Percentiles rank a stretch among this genome's conserved stretches.
phyloP scores from a whole-genome alignment of 164 flowering plant species.

The Aristolochia contorta region DNA sequence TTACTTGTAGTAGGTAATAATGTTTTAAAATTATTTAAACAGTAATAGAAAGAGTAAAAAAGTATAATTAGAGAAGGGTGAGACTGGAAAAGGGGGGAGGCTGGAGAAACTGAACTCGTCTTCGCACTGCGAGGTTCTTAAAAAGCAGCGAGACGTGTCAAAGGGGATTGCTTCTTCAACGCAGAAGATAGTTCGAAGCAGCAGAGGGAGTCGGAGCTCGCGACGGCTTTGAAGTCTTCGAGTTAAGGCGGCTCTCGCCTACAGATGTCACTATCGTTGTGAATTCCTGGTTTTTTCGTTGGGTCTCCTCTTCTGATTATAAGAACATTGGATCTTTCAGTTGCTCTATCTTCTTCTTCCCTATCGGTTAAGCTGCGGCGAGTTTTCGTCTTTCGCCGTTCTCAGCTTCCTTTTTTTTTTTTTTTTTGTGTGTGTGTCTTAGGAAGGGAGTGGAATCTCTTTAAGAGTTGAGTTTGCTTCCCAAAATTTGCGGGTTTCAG shows the following conservation, averaged over 20 bases:
- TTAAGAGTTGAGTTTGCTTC: too few species aligned
- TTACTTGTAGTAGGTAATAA: too few species aligned
- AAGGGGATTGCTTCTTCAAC: not conserved
- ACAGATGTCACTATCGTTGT: not conserved
- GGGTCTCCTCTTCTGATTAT: not conserved
- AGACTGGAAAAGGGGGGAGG: too few species aligned
- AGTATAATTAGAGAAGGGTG: too few species aligned
- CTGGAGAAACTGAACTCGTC: not conserved
- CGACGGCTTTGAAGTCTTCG: conserved; percentile 3
- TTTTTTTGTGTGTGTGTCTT: too few species aligned
- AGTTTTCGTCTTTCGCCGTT: not conserved
- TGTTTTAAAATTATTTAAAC: too few species aligned
- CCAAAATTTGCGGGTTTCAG: too few species aligned
- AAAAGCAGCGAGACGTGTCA: not conserved
- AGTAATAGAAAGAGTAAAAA: too few species aligned
- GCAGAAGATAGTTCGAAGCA: not conserved
- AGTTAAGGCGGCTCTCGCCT: not conserved
- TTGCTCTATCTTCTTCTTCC: not conserved
- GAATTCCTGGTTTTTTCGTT: not conserved
- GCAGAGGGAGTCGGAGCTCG: not conserved
- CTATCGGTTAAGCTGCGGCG: too few species aligned
- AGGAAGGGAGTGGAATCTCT: too few species aligned
- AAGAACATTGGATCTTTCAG: not conserved
- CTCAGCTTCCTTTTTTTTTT: not conserved
- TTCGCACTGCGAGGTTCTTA: not conserved